phyloP scores from a whole-genome alignment of 305 asterid species.

The Fraxinus greggii region DNA sequence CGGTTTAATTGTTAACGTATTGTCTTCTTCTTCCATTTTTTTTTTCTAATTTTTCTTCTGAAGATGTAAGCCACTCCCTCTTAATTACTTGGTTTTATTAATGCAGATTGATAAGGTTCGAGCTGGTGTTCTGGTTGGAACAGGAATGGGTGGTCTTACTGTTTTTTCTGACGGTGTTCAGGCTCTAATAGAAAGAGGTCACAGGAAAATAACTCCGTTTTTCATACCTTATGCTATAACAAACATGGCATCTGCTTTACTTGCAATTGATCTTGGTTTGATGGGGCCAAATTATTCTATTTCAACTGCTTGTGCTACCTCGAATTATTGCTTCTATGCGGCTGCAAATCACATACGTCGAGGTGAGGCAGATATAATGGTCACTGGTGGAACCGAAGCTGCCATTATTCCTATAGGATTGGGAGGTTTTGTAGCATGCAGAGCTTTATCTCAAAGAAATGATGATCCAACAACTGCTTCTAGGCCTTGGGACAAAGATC shows the following conservation, averaged over 20 bases:
- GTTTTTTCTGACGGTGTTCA: slow-evolving; percentile 72
- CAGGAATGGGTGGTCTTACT: slow-evolving; percentile 87
- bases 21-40: not conserved
- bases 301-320: slow-evolving; percentile 88
- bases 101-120: slow-evolving; percentile 71
- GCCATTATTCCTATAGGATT: slow-evolving; percentile 71
- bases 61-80: not conserved
- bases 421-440: slow-evolving; percentile 85
- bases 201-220: slow-evolving; percentile 76
- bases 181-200: slow-evolving; percentile 64
- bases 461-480: slow-evolving; percentile 79
- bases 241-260: slow-evolving; percentile 83
- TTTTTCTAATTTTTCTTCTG: not conserved
- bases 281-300: slow-evolving; percentile 91
- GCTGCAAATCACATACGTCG: slow-evolving; percentile 88
- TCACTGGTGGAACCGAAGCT: slow-evolving; percentile 87
- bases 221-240: slow-evolving; percentile 84
- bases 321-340: slow-evolving; percentile 75
- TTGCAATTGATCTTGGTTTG: slow-evolving; percentile 77
- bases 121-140: slow-evolving; percentile 75
- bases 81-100: slow-evolving; percentile 8
- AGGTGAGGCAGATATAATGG: slow-evolving; percentile 88
- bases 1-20: not conserved
- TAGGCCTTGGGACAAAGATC: slow-evolving; percentile 83
- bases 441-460: slow-evolving; percentile 87